Evolutionary conservation across 129 eudicot genomes (phyloP).

Genomic region (Artemisia argyi): DNA sequence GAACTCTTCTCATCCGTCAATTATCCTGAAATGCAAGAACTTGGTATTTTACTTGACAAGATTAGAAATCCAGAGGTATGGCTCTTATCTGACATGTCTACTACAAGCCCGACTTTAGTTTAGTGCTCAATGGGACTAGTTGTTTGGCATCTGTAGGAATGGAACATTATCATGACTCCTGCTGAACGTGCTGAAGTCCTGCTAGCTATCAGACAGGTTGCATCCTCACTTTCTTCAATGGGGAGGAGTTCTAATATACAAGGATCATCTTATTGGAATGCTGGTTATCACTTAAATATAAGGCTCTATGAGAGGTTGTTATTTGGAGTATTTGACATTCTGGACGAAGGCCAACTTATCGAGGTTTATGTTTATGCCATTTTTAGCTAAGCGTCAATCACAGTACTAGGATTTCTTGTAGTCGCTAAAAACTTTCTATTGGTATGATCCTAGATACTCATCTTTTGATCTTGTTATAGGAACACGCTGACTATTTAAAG

Average conservation of each 20-base stretch:
- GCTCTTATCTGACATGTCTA: constrained; percentile 17
- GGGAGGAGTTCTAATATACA: constrained; percentile 49
- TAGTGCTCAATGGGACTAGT: background rate
- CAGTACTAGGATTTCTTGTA: background rate
- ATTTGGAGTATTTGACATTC: constrained; percentile 74
- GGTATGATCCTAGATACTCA: constrained; percentile 25
- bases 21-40: constrained; percentile 51
- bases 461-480: constrained; percentile 45
- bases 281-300: constrained; percentile 72
- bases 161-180: constrained; percentile 74
- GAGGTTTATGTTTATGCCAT: constrained; percentile 45
- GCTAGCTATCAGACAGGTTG: constrained; percentile 61
- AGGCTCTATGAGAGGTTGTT: constrained; percentile 87
- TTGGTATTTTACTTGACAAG: constrained; percentile 64
- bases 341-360: constrained; percentile 85
- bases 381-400: constrained; percentile 13
- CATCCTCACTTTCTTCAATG: constrained; percentile 53
- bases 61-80: constrained; percentile 68
- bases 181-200: constrained; percentile 69
- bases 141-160: constrained; percentile 52
- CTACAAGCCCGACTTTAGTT: constrained; percentile 8
- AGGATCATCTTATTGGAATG: constrained; percentile 68
- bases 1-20: constrained; percentile 61
- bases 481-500: constrained; percentile 70
- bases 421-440: background rate